phyloP scores from a whole-genome alignment of 352 stramenopile species.

The Aphanomyces invadans region DNA sequence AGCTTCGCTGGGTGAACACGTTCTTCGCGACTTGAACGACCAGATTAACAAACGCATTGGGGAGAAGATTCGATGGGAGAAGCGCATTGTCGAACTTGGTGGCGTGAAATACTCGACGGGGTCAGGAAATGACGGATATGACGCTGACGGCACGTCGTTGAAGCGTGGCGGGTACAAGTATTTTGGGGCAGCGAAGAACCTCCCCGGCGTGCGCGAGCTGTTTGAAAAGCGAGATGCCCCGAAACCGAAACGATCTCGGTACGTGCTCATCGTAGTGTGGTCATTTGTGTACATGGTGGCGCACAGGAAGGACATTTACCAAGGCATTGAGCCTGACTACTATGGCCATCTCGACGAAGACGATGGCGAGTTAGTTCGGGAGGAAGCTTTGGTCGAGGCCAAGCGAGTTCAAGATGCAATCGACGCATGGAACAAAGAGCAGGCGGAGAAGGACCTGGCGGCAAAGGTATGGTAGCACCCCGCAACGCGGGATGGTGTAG shows the following conservation, averaged over 20 bases:
- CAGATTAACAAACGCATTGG: slow-evolving; percentile 97
- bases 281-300: neutral
- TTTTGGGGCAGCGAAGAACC: slow-evolving; percentile 94
- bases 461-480: too few relatives aligned
- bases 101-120: slow-evolving; percentile 74
- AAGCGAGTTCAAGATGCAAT: slow-evolving; percentile 43
- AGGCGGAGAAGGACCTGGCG: slow-evolving; percentile 19
- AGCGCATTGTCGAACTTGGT: slow-evolving; percentile 84
- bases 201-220: slow-evolving; percentile 93
- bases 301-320: slow-evolving; percentile 77
- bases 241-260: slow-evolving; percentile 42
- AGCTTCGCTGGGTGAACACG: slow-evolving; percentile 91
- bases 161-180: slow-evolving; percentile 91
- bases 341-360: slow-evolving; percentile 68
- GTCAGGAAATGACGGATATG: slow-evolving; percentile 63
- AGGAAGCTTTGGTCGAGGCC: slow-evolving; percentile 42
- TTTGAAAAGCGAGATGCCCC: slow-evolving; percentile 81
- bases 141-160: slow-evolving; percentile 61
- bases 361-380: slow-evolving; percentile 42
- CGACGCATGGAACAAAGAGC: slow-evolving; percentile 41
- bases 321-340: slow-evolving; percentile 83
- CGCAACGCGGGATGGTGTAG: too few relatives aligned
- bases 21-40: slow-evolving; percentile 97
- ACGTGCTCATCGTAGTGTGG: neutral
- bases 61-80: slow-evolving; percentile 88